These are phyloP conservation scores for Diaporthe sp. DNA, from an alignment of 2,329 filamentous ascomycete genomes.

Conservation along the genomic window DNA sequence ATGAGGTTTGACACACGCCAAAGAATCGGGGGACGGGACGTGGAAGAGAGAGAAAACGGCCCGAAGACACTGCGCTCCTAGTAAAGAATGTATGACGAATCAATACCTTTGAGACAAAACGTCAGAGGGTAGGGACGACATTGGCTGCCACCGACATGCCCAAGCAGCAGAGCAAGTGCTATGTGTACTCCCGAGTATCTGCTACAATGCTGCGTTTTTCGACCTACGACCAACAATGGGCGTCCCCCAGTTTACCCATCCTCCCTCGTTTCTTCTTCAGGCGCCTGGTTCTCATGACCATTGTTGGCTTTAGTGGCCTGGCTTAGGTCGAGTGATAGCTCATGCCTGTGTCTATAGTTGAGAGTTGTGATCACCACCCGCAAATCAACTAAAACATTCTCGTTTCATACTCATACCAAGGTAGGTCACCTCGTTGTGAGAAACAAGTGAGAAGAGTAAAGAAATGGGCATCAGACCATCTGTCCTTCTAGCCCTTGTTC, in stretches of 20 bases:
- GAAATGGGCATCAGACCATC: too few species aligned
- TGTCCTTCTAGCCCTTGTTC: too few species aligned
- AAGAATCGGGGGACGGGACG: too few species aligned
- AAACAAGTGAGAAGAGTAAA: too few species aligned
- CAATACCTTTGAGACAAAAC: too few species aligned
- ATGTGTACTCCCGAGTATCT: background rate
- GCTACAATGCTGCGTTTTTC: background rate
- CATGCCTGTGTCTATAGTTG: background rate
- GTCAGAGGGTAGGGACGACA: background rate
- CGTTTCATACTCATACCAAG: background rate
- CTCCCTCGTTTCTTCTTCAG: background rate
- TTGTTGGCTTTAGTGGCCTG: background rate
- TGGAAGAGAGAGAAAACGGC: background rate
- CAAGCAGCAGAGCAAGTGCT: background rate
- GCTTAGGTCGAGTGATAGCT: background rate
- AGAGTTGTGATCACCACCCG: background rate
- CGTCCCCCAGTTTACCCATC: background rate
- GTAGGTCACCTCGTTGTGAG: too few species aligned
- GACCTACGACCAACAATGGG: background rate
- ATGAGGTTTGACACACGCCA: background rate
- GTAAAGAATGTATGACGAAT: background rate
- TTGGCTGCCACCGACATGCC: background rate
- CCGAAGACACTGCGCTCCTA: background rate
- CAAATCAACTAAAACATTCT: background rate
- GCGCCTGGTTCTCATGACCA: background rate